phyloP scores from a whole-genome alignment of 345 rosid species.

The Clausena lansium region DNA sequence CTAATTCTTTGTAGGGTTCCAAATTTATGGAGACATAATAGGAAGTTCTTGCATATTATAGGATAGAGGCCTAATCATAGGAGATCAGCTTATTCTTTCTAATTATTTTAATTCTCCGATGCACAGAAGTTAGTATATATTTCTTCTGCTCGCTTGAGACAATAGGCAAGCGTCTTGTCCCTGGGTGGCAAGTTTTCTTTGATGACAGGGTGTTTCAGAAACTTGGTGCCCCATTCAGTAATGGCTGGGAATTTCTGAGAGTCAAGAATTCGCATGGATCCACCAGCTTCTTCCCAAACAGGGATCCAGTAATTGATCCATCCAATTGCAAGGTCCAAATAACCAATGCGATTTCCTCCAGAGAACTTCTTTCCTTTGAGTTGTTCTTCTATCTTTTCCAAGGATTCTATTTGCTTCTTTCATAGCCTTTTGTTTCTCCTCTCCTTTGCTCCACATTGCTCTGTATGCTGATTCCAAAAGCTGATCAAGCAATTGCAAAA shows the following conservation, averaged over 20 bases:
- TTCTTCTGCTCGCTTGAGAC: background rate
- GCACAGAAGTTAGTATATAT: no score
- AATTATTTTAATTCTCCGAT: no score
- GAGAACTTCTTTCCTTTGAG: slow-evolving; percentile 18
- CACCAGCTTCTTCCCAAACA: slow-evolving; percentile 31
- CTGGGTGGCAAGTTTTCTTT: slow-evolving; percentile 26
- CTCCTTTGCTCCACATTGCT: slow-evolving; percentile 3
- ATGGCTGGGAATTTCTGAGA: slow-evolving; percentile 24
- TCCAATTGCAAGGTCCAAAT: slow-evolving; percentile 31
- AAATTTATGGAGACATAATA: no score
- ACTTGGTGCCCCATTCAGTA: slow-evolving; percentile 27
- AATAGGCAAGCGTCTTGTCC: slow-evolving; percentile 25
- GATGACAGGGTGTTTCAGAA: slow-evolving; percentile 26
- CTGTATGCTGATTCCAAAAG: background rate
- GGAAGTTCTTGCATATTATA: no score
- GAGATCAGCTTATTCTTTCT: no score
- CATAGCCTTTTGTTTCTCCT: slow-evolving; percentile 21
- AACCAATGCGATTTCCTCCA: slow-evolving; percentile 36
- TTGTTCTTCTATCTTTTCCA: slow-evolving; percentile 32
- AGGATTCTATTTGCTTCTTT: slow-evolving; percentile 14
- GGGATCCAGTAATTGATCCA: slow-evolving; percentile 34
- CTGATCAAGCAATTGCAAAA: background rate
- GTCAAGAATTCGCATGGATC: slow-evolving; percentile 1
- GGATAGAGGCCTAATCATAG: no score
- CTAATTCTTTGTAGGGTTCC: no score